phyloP scores from a whole-genome alignment of 179 eudicot species.

The Monotropa hypopitys region DNA sequence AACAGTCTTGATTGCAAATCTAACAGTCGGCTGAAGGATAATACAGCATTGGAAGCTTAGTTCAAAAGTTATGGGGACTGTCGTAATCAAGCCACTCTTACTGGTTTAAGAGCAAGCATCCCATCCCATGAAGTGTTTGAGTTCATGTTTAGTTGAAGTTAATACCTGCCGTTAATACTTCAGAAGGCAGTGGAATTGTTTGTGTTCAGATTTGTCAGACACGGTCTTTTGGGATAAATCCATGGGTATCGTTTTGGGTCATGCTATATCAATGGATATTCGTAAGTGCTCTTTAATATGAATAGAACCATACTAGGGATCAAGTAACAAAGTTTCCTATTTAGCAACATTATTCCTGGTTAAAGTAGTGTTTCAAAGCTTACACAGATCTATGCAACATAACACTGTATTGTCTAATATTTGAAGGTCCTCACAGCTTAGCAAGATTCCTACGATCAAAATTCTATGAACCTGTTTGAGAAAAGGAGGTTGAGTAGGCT shows the following conservation, averaged over 20 bases:
- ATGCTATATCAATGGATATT: neutral
- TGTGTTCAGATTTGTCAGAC: neutral
- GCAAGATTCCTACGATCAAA: neutral
- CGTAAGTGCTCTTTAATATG: neutral
- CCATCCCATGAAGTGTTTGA: neutral
- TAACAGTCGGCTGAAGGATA: neutral
- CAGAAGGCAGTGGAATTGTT: neutral
- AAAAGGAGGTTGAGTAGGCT: neutral
- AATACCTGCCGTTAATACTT: neutral
- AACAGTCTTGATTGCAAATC: neutral
- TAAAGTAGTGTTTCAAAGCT: neutral
- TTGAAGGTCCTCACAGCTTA: neutral
- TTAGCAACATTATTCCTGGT: neutral
- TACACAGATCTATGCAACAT: neutral
- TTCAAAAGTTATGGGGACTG: neutral
- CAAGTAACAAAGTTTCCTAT: neutral
- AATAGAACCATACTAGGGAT: neutral
- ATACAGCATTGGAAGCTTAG: neutral
- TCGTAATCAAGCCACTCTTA: neutral
- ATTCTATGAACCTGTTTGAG: neutral
- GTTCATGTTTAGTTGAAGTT: neutral
- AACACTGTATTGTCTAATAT: neutral
- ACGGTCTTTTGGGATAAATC: neutral
- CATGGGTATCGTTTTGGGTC: neutral
- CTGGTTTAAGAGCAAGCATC: neutral